Evolutionary conservation across 2,329 filamentous ascomycete species (phyloP).

Genomic region (Rutstroemia sydowiana): DNA sequence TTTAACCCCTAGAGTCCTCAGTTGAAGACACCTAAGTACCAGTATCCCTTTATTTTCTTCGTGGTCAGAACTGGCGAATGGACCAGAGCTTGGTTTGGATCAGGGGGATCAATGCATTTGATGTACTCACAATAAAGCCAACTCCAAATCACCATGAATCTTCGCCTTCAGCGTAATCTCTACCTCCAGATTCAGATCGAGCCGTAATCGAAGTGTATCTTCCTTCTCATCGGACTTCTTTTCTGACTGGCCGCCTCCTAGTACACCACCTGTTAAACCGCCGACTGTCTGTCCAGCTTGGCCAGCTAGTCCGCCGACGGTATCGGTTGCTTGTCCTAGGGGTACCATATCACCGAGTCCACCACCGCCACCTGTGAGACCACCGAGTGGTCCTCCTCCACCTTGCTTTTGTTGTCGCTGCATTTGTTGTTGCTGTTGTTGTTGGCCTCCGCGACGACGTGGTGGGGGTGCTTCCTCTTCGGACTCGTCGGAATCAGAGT

Average conservation of each 20-base stretch:
- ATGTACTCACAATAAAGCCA: slow-evolving; percentile 31
- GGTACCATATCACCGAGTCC: slow-evolving; percentile 8
- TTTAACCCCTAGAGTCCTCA: no score
- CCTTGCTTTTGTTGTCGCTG: slow-evolving; percentile 1
- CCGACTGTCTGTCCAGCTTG: slow-evolving; percentile 6
- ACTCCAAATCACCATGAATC: slow-evolving; percentile 76
- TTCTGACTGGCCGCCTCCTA: slow-evolving; percentile 8
- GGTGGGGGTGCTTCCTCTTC: slow-evolving; percentile 6
- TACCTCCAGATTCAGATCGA: slow-evolving; percentile 71
- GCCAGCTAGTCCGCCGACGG: slow-evolving; percentile 2
- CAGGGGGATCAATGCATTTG: not conserved
- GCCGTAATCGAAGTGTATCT: slow-evolving; percentile 55
- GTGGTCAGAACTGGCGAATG: no score
- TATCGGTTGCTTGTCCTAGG: slow-evolving; percentile 2
- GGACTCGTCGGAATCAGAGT: slow-evolving; percentile 6
- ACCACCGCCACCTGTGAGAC: not conserved
- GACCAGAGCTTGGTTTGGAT: not conserved
- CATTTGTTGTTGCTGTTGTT: slow-evolving; percentile 4
- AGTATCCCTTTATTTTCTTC: no score
- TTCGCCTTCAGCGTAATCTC: slow-evolving; percentile 75
- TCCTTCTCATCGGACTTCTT: slow-evolving; percentile 31
- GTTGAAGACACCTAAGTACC: no score
- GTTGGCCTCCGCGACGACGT: slow-evolving; percentile 5
- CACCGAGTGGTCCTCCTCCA: slow-evolving; percentile 4
- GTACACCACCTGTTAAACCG: not conserved